A percentile compares a stretch with the other conserved stretches of the same genome.
Conservation (phyloP, 2,329 filamentous ascomycete species). For the Cladophialophora carrionii region DNA sequence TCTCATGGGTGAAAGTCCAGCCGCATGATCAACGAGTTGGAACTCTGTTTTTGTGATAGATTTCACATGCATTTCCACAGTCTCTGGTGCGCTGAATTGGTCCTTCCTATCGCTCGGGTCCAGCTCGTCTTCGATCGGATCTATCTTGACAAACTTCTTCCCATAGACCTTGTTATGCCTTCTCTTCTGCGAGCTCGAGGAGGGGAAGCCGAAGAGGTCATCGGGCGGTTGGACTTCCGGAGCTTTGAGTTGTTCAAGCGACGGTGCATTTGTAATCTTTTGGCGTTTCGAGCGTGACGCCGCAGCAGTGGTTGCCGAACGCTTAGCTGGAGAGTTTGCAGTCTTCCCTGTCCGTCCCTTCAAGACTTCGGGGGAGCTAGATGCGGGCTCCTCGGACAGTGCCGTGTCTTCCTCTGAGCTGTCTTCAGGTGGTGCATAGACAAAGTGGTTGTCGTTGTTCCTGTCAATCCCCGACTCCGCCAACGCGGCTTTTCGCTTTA, state of each 20-base stretch:
- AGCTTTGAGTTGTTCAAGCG: conserved; percentile 3
- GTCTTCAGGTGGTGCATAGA: conserved; percentile 28
- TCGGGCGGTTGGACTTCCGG: background rate
- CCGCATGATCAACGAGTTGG: conserved; percentile 13
- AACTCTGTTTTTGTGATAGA: conserved; percentile 15
- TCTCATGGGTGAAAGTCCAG: background rate
- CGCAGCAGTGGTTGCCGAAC: conserved; percentile 21
- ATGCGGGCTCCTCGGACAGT: conserved; percentile 44
- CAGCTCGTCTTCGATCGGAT: conserved; percentile 13
- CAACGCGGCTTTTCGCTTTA: background rate
- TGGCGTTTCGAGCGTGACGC: conserved; percentile 27
- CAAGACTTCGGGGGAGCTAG: background rate
- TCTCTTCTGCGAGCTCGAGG: conserved; percentile 29
- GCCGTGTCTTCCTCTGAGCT: conserved; percentile 39
- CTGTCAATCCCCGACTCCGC: conserved; percentile 11
- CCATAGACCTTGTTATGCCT: conserved; percentile 25
- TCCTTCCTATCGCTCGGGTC: background rate
- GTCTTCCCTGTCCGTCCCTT: background rate
- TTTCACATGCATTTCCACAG: conserved; percentile 11
- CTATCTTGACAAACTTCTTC: conserved; percentile 22
- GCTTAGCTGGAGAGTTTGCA: conserved; percentile 20
- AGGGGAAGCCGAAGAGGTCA: conserved; percentile 14
- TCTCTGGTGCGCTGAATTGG: conserved; percentile 20
- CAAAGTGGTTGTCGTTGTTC: conserved; percentile 20
- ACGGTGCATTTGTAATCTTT: conserved; percentile 22